Conservation (phyloP, 768 basidiomycete genomes). For the Mycena maculata region DNA sequence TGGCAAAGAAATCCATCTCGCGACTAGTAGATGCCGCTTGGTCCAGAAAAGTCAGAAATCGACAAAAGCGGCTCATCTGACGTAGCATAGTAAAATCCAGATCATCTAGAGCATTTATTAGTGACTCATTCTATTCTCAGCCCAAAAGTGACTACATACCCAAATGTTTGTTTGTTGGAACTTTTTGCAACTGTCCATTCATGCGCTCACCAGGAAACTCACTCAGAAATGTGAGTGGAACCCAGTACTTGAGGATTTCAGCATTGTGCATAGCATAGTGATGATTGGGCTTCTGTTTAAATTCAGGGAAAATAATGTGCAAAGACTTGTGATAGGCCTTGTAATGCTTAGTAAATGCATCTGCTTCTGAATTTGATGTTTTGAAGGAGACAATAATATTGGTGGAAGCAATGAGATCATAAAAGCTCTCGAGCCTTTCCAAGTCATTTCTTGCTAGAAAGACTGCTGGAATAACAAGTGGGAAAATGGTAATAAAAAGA, state of each 20-base stretch:
- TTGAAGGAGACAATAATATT: constrained; percentile 30
- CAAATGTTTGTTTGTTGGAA: constrained; percentile 40
- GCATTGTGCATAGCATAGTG: constrained; percentile 50
- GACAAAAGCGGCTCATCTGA: constrained; percentile 14
- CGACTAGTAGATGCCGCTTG: too few species aligned
- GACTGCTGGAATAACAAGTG: constrained; percentile 30
- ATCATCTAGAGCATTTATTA: constrained; percentile 15
- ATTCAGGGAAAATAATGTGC: constrained; percentile 10
- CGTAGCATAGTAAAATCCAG: constrained; percentile 29
- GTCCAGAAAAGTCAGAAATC: too few species aligned
- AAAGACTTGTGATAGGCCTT: constrained; percentile 6
- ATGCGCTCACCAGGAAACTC: constrained; percentile 46
- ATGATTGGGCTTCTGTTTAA: constrained; percentile 39
- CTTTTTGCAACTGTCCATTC: constrained; percentile 43
- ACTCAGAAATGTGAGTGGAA: constrained; percentile 42
- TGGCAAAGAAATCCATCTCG: too few species aligned
- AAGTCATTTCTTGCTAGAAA: not conserved
- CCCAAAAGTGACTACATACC: constrained; percentile 16
- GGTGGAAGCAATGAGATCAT: constrained; percentile 21
- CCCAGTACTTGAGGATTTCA: constrained; percentile 44
- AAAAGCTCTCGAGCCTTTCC: constrained; percentile 15
- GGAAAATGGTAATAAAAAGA: constrained; percentile 33
- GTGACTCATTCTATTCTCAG: not conserved
- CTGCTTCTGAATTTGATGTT: constrained; percentile 27
- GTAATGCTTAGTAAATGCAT: constrained; percentile 18